These are phyloP conservation scores for Trichoderma asperellum DNA, from an alignment of 2,329 filamentous ascomycete genomes.

Conservation along the genomic window DNA sequence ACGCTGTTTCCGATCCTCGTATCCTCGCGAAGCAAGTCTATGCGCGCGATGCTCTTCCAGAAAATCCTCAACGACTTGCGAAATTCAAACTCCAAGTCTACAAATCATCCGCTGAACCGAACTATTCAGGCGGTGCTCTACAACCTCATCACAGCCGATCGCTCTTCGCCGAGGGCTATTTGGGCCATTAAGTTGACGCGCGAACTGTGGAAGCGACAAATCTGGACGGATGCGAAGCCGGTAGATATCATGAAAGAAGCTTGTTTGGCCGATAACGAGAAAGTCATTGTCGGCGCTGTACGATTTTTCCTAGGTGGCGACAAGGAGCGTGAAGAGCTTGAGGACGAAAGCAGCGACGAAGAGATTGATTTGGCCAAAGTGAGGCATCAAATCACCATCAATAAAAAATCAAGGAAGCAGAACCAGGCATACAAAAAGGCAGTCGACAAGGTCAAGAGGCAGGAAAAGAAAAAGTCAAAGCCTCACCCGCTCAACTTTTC, in stretches of 20 bases:
- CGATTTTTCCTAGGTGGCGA: slow-evolving; percentile 96
- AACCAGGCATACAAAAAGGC: slow-evolving; percentile 79
- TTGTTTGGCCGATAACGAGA: slow-evolving; percentile 85
- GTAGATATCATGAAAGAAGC: slow-evolving; percentile 99
- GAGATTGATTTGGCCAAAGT: slow-evolving; percentile 77
- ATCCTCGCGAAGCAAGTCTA: slow-evolving; percentile 86
- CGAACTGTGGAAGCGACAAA: slow-evolving; percentile 93
- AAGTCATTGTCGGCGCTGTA: slow-evolving; percentile 84
- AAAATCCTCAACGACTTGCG: slow-evolving; percentile 93
- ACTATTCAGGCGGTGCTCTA: slow-evolving; percentile 92
- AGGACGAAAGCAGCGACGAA: slow-evolving; percentile 86
- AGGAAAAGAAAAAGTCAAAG: slow-evolving; percentile 84
- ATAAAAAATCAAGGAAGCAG: slow-evolving; percentile 95
- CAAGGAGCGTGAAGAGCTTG: slow-evolving; percentile 89
- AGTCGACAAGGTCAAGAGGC: slow-evolving; percentile 76
- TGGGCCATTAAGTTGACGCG: slow-evolving; percentile 96
- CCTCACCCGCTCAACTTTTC: slow-evolving; percentile 94
- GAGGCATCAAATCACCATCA: slow-evolving; percentile 84
- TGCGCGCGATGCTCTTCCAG: slow-evolving; percentile 79
- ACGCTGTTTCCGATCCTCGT: slow-evolving; percentile 94
- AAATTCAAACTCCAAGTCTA: slow-evolving; percentile 81
- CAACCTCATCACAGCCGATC: slow-evolving; percentile 86
- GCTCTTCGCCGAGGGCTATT: slow-evolving; percentile 80
- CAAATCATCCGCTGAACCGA: slow-evolving; percentile 90
- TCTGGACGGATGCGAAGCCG: slow-evolving; percentile 92